Conservation (phyloP, 352 stramenopile species). For the Phytophthora parvispora region DNA sequence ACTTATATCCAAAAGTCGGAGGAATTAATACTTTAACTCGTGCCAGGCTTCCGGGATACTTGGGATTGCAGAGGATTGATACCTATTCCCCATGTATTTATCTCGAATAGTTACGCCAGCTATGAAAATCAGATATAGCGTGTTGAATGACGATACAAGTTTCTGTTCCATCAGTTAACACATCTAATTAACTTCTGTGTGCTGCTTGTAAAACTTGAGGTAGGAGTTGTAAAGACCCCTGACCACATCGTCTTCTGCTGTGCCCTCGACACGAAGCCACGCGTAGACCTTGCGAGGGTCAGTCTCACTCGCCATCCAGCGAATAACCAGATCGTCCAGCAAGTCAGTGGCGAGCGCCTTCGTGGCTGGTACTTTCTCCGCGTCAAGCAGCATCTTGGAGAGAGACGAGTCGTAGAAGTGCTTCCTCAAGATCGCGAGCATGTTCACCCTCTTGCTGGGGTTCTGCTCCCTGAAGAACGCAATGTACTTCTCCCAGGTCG, state of each 20-base stretch:
- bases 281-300: not conserved
- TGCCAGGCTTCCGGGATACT: no score
- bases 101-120: no score
- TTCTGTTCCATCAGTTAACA: not conserved
- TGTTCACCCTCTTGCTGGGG: not conserved
- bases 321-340: not conserved
- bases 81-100: no score
- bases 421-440: not conserved
- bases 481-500: not conserved
- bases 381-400: not conserved
- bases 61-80: no score
- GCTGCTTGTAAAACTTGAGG: not conserved
- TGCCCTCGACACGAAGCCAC: not conserved
- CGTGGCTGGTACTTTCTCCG: not conserved
- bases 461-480: not conserved
- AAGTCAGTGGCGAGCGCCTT: not conserved
- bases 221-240: not conserved
- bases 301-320: not conserved
- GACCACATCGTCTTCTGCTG: not conserved
- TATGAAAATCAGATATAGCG: no score
- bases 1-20: no score
- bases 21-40: no score
- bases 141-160: not conserved
- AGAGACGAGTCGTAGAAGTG: not conserved
- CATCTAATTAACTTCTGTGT: not conserved